A percentile compares a stretch with the other conserved stretches of the same genome.
Evolutionary conservation across 306 rosid genomes (phyloP).

Genomic region (Cicer bijugum): DNA sequence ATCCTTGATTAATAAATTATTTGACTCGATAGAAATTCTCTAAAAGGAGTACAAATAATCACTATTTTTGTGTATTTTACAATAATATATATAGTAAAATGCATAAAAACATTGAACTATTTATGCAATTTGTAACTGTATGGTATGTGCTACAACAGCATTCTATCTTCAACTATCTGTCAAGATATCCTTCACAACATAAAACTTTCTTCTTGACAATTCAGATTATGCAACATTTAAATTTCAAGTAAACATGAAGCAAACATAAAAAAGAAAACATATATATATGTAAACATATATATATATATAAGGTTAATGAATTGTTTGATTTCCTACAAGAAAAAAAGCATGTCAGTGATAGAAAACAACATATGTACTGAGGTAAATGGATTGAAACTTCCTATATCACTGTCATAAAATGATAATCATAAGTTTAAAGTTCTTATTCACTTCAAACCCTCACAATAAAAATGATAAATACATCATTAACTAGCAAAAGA

Average conservation of each 20-base stretch:
- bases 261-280: neutral
- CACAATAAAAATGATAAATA: neutral
- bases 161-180: neutral
- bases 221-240: neutral
- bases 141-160: neutral
- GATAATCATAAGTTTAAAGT: neutral
- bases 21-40: slow-evolving; percentile 1
- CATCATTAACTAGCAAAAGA: slow-evolving; percentile 8
- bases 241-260: neutral
- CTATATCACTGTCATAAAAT: neutral
- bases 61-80: neutral
- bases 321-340: neutral
- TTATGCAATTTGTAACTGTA: slow-evolving; percentile 1
- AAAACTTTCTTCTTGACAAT: slow-evolving; percentile 3
- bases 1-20: slow-evolving; percentile 21
- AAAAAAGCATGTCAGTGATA: neutral
- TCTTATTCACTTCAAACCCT: neutral
- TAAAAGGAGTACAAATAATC: slow-evolving; percentile 5
- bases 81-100: neutral
- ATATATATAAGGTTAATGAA: neutral
- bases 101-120: slow-evolving; percentile 19
- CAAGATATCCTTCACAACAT: neutral
- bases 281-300: neutral
- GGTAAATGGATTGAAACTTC: slow-evolving; percentile 6
- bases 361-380: neutral